Percentiles rank a stretch among this genome's conserved stretches.
phyloP scores from a whole-genome alignment of 1,284 basidiomycete genomes.

The Pseudozyma tsukubaensis region DNA sequence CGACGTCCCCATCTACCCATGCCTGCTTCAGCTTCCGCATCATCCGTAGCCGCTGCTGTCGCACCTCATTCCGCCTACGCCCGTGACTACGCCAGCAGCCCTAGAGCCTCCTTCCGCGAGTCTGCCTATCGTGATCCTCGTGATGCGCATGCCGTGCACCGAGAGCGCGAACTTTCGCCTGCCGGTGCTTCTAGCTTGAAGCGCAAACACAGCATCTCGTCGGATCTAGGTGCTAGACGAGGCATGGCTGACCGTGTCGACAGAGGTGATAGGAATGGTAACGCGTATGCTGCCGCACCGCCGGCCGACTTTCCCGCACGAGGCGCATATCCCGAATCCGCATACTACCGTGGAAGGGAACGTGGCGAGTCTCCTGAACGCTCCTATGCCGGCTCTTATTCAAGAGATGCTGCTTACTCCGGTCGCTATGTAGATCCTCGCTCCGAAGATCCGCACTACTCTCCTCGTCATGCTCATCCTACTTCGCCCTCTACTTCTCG shows the following conservation, averaged over 20 bases:
- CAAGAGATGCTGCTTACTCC: slow-evolving; percentile 34
- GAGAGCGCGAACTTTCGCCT: slow-evolving; percentile 42
- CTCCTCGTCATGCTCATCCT: slow-evolving; percentile 37
- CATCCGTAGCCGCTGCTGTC: slow-evolving; percentile 5
- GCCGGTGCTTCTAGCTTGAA: slow-evolving; percentile 16
- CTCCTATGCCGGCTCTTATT: slow-evolving; percentile 25
- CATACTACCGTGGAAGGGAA: slow-evolving; percentile 28
- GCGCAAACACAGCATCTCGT: slow-evolving; percentile 43
- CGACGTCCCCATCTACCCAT: slow-evolving; percentile 22
- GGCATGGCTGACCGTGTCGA: slow-evolving; percentile 26
- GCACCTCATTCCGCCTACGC: slow-evolving; percentile 20
- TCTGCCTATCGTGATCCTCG: slow-evolving; percentile 38
- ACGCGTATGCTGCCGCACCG: slow-evolving; percentile 14
- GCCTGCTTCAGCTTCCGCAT: slow-evolving; percentile 3
- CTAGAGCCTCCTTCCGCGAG: slow-evolving; percentile 30
- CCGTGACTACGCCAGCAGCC: slow-evolving; percentile 38
- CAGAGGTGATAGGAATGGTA: slow-evolving; percentile 27
- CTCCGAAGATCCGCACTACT: slow-evolving; percentile 40
- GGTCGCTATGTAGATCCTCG: slow-evolving; percentile 29
- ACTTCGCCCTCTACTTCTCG: slow-evolving; percentile 34
- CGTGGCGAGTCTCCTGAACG: slow-evolving; percentile 41
- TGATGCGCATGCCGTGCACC: slow-evolving; percentile 16
- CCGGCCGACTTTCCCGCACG: slow-evolving; percentile 21
- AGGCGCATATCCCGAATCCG: slow-evolving; percentile 21
- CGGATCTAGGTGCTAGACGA: slow-evolving; percentile 24